A percentile compares a stretch with the other conserved stretches of the same genome.
phyloP scores from a whole-genome alignment of 2,329 filamentous ascomycete species.

The Colletotrichum navitas region DNA sequence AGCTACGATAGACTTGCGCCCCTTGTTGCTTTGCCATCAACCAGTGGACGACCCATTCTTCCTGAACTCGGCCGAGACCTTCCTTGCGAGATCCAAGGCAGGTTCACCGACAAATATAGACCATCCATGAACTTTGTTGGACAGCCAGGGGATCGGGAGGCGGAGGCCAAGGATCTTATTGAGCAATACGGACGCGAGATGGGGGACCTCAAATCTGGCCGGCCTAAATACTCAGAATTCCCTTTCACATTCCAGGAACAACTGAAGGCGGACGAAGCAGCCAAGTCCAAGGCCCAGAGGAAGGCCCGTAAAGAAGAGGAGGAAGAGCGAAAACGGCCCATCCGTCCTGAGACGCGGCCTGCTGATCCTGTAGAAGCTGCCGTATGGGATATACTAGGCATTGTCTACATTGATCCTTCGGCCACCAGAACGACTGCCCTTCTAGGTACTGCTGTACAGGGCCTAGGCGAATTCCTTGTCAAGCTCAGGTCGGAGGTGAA shows the following conservation, averaged over 20 bases:
- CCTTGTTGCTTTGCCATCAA: slow-evolving; percentile 56
- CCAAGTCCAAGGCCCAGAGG: slow-evolving; percentile 60
- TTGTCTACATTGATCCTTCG: slow-evolving; percentile 61
- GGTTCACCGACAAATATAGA: slow-evolving; percentile 56
- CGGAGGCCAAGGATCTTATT: slow-evolving; percentile 55
- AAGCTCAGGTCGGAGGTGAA: slow-evolving; percentile 63
- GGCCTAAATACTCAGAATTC: slow-evolving; percentile 62
- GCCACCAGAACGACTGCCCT: slow-evolving; percentile 53
- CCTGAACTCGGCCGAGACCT: slow-evolving; percentile 55
- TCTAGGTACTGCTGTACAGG: slow-evolving; percentile 63
- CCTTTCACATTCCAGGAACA: slow-evolving; percentile 59
- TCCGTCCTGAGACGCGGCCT: slow-evolving; percentile 60
- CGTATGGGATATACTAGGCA: slow-evolving; percentile 66
- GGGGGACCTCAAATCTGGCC: slow-evolving; percentile 56
- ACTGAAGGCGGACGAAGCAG: slow-evolving; percentile 59
- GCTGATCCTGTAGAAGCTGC: slow-evolving; percentile 60
- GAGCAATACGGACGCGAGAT: slow-evolving; percentile 59
- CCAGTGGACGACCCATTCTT: slow-evolving; percentile 54
- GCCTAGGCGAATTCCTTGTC: slow-evolving; percentile 64
- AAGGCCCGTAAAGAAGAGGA: slow-evolving; percentile 59
- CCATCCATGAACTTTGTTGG: slow-evolving; percentile 56
- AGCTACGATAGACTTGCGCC: slow-evolving; percentile 60
- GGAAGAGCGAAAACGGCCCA: slow-evolving; percentile 56
- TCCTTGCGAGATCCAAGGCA: slow-evolving; percentile 60
- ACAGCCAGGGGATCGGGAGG: slow-evolving; percentile 55